Base-by-base conservation (phyloP, 1,284 basidiomycete species). In the Sanghuangporus weigelae region DNA sequence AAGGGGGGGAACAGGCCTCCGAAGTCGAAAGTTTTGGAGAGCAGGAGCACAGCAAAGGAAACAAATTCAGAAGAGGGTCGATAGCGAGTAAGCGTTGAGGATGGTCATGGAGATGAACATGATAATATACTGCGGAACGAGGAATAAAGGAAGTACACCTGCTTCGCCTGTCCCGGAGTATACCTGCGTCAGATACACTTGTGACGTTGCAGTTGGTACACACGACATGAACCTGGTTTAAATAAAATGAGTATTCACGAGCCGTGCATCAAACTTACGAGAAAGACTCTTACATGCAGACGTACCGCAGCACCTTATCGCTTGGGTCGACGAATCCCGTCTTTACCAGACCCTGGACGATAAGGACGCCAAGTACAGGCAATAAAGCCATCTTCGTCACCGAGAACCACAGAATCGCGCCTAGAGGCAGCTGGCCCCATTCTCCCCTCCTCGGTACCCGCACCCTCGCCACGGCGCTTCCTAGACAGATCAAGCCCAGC, bases 381-480 rank as follows among this genome's bases (percentile, higher is more conserved):
- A 84, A 77, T 7, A 93, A 58, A 1, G 92, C 69, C 78, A 92
- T 81, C 73, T 87, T 90, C 21, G 77, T 79, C 0, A 85, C 64
- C 0, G 89, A 85, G 61, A 93, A 73, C 57, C 76, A 79, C 0
- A 77, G 60, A 38, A 93, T 91, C 0, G 91, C 86, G 1, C 84
- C 84, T 0, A 87, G 70, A 0, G 92, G 92, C 12, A 92, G 75
- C 4, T 75, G 77, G 10, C 68, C 73, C 84, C 79, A 85, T 66
- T 79, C 77, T 35, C 75, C 76, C 57, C 74, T 70, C 12, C 55
- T 19, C 1, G 85, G 84, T 2, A 91, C 71, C 46, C 81, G 78
- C 59, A 94, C 71, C 42, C 88, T 77, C 0, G 91, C 90, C 26
- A 95, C 80, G 0, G 87, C 86, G 0, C 86, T 86, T 0, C 93